Base-by-base conservation (phyloP, 805 yeast species). In the Blastobotrys americana region DNA sequence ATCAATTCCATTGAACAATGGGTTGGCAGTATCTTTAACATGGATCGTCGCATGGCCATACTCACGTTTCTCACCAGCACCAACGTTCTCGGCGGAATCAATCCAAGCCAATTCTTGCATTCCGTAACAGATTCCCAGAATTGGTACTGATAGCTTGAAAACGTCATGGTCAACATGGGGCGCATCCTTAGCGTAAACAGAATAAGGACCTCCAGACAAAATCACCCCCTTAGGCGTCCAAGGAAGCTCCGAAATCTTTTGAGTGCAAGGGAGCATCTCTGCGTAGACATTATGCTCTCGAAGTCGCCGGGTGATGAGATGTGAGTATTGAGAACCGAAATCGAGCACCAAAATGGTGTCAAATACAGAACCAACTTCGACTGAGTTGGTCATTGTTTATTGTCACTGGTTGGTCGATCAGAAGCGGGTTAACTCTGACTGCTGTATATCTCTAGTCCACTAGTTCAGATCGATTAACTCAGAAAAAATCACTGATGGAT, bases 21-120 rank as follows among this genome's bases (percentile, higher is more conserved):
- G 79, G 65, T 86, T 78, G 17, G 67, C 46, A 35, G 68, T 52
- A 61, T 86, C 93, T 56, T 76, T 72, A 46, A 87, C 94, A 55
- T 79, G 74, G 64, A 93, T 74, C 47, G 84, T 79, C 49, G 98
- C 96, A 41, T 96, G 96, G 50, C 98, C 98, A 63, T 90, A 93
- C 71, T 93, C 98, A 69, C 97, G 82, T 76, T 90, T 89, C 60
- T 86, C 96, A 68, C 96, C 95, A 67, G 96, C 82, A 48, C 87
- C 85, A 48, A 93, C 98, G 55, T 84, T 84, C 42, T 72, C 71
- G 66, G 85, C 84, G 67, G 94, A 94, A 67, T 86, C 86, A 60
- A 88, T 82, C 97, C 97, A 90, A 44, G 98, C 98, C 56, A 93
- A 72, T 71, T 93, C 98, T 74, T 93, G 98, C 90, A 93, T 84